Evolutionary conservation across 768 basidiomycete species (phyloP).

Genomic region (Tulasnella sp.): DNA sequence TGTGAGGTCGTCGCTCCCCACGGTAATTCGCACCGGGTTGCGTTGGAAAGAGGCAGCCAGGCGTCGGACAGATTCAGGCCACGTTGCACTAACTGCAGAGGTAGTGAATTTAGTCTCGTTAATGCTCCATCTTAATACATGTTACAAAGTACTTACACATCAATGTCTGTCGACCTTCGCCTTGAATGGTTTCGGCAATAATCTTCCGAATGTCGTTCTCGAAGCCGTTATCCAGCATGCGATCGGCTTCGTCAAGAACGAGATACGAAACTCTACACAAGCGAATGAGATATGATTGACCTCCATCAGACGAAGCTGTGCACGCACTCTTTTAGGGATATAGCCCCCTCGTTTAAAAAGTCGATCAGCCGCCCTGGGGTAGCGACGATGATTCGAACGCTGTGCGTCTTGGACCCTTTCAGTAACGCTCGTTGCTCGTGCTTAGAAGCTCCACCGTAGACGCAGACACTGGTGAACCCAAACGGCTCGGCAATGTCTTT

Average conservation of each 20-base stretch:
- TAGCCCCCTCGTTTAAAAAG: slow-evolving; percentile 82
- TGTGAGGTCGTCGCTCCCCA: slow-evolving; percentile 92
- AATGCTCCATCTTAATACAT: slow-evolving; percentile 34
- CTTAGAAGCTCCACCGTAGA: slow-evolving; percentile 96
- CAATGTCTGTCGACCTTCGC: slow-evolving; percentile 80
- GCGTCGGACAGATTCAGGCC: slow-evolving; percentile 92
- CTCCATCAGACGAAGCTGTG: slow-evolving; percentile 15
- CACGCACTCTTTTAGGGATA: slow-evolving; percentile 76
- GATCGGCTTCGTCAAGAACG: slow-evolving; percentile 95
- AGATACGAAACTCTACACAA: slow-evolving; percentile 76
- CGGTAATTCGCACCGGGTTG: slow-evolving; percentile 85
- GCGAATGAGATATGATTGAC: slow-evolving; percentile 21
- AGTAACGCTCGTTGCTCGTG: slow-evolving; percentile 75
- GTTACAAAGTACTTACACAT: slow-evolving; percentile 69
- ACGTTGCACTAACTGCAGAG: slow-evolving; percentile 87
- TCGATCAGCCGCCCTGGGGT: slow-evolving; percentile 95
- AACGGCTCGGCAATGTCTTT: slow-evolving; percentile 71
- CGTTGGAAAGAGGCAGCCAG: slow-evolving; percentile 87
- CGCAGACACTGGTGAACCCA: slow-evolving; percentile 78
- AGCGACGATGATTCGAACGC: slow-evolving; percentile 78
- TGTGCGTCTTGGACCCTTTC: slow-evolving; percentile 52
- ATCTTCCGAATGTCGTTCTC: slow-evolving; percentile 96
- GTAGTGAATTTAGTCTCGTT: slow-evolving; percentile 32
- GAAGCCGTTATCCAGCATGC: slow-evolving; percentile 98
- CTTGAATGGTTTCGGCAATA: slow-evolving; percentile 71